A percentile compares a stretch with the other conserved stretches of the same genome.
Evolutionary conservation across 1,139 yeast species (phyloP).

Genomic region (Saccharomyces uvarum): DNA sequence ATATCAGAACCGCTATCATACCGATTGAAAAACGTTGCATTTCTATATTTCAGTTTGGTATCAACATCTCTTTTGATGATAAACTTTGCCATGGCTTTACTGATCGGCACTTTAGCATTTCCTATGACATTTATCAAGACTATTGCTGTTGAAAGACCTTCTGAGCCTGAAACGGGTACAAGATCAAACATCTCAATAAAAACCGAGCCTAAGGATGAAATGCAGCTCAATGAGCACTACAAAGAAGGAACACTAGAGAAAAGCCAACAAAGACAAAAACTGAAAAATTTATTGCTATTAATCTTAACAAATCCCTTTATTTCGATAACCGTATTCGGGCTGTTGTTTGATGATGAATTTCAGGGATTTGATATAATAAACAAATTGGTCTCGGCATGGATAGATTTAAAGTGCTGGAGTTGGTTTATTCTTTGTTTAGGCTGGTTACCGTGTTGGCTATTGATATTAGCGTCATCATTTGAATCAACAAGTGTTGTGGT

Average conservation of each 20-base stretch:
- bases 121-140: conserved; percentile 58
- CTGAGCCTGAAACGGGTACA: background rate
- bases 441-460: conserved; percentile 80
- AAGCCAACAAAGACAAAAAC: conserved; percentile 16
- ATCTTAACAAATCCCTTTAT: conserved; percentile 51
- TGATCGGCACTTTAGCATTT: conserved; percentile 56
- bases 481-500: conserved; percentile 2
- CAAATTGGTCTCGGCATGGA: conserved; percentile 48
- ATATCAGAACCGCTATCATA: conserved; percentile 22
- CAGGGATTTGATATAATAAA: conserved; percentile 38
- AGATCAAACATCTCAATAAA: background rate
- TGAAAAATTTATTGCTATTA: conserved; percentile 33
- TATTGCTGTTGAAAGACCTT: conserved; percentile 4
- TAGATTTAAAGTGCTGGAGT: conserved; percentile 73
- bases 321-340: conserved; percentile 35
- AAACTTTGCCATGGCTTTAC: conserved; percentile 74
- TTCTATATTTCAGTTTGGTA: conserved; percentile 58
- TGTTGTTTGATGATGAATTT: conserved; percentile 30
- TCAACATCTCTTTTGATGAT: conserved; percentile 71
- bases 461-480: conserved; percentile 37
- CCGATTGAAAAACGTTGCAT: conserved; percentile 37
- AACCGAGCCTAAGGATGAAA: background rate
- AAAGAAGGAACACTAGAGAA: background rate
- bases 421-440: conserved; percentile 69
- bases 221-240: background rate